Evolutionary conservation across 345 rosid species (phyloP), one percentile per base, ranked within the genome.

Genomic region (Lumnitzera littorea): DNA sequence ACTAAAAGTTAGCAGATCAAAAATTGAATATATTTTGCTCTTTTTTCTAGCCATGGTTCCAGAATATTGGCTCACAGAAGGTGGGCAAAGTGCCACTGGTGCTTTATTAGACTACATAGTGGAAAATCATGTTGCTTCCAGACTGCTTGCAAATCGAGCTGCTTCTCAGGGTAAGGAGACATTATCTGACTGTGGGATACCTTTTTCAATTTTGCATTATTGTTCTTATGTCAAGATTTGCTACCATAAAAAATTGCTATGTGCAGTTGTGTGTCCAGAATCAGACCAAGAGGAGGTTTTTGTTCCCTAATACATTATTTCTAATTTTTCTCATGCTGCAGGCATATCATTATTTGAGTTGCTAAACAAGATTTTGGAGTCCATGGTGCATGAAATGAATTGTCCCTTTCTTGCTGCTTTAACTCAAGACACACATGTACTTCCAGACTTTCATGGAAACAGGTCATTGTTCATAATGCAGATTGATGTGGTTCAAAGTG

Each of bases 11-110:
- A 11, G 24, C 25, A 8, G 13, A 52, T 10, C 2, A 13, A 52
- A 16, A 50, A 51, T 70, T 36, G 62, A 14, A 4, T 55, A 47
- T 65, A 2, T 15, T 56, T 52, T 67, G 41, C 58, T 62, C 64
- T 48, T 64, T 51, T 71, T 51, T 70, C 51, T 64, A 89, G 99
- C 96, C 20, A 86, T 90, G 95, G 76, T 94, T 27, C 97, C 97
- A 47, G 91, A 84, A 73, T 90, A 74, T 66, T 94, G 97, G 99
- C 97, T 94, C 51, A 90, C 96, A 56, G 99, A 90, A 74, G 97
- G 97, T 55, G 99, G 96, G 65, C 99, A 94, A 76, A 90, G 97
- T 85, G 97, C 97, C 51, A 94, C 99, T 23, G 99, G 99, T 57
- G 96, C 99, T 64, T 77, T 90, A 71, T 66, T 94, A 54, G 99